Percentiles rank a stretch among this genome's conserved stretches.
Conservation (phyloP, 257 asterid genomes). For the Solanum chilense region DNA sequence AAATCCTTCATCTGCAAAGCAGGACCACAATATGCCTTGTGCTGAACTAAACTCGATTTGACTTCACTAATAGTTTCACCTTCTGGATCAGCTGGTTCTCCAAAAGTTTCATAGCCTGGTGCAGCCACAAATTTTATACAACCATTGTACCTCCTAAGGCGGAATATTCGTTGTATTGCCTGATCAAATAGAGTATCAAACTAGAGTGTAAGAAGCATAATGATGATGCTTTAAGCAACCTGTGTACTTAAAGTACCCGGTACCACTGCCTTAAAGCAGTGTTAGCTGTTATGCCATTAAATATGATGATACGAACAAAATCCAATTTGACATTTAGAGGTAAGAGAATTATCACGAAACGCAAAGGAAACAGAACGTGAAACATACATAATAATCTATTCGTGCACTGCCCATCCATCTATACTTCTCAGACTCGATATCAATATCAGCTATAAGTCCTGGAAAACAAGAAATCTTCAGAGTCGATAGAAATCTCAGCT, state of each 20-base stretch:
- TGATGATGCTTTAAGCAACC: neutral
- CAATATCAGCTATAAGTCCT: constrained; percentile 97
- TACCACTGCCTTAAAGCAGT: neutral
- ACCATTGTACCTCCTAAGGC: constrained; percentile 76
- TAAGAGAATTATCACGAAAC: neutral
- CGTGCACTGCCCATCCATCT: constrained; percentile 99
- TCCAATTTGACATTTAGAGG: neutral
- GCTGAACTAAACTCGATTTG: constrained; percentile 16
- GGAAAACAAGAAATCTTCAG: constrained; percentile 1
- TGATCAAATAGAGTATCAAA: constrained; percentile 17
- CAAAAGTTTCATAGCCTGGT: constrained; percentile 28
- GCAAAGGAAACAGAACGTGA: neutral
- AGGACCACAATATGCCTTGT: constrained; percentile 57
- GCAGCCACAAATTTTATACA: constrained; percentile 71
- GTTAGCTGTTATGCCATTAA: neutral
- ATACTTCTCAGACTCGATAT: constrained; percentile 92
- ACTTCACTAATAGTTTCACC: constrained; percentile 11
- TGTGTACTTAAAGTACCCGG: neutral
- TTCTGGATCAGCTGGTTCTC: constrained; percentile 30
- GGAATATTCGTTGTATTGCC: constrained; percentile 68
- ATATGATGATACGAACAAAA: neutral
- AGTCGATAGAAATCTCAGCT: constrained; percentile 56
- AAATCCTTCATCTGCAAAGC: constrained; percentile 34
- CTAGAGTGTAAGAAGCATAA: neutral
- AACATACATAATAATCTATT: constrained; percentile 27